Base-by-base conservation (phyloP, 495 filamentous ascomycete genomes). In the Tuber microsphaerosporum region DNA sequence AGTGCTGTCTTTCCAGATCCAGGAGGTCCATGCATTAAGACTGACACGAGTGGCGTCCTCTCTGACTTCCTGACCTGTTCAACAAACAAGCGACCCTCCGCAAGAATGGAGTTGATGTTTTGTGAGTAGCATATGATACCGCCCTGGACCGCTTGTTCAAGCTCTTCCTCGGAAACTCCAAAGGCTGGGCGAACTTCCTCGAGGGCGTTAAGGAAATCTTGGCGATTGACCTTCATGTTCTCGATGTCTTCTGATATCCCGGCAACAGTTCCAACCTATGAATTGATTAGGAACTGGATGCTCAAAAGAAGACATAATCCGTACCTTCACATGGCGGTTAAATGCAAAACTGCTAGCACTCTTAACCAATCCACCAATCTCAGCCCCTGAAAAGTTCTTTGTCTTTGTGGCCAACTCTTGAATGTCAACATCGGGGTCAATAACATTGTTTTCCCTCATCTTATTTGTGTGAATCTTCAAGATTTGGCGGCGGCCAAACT, bases 321-420 rank as follows among this genome's bases (percentile, higher is more conserved):
- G 56, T 17, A 65, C 56, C 81, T 96, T 94, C 80, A 94, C 92
- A 82, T 97, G 92, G 22, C 94, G 88, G 71, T 91, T 91, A 83
- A 98, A 93, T 19, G 96, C 96, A 83, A 95, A 97, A 0, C 93
- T 97, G 2, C 93, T 92, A 2, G 95, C 96, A 1, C 92, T 91
- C 84, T 94, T 94, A 74, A 97, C 92, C 10, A 99, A 86, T 85
- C 96, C 95, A 69, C 88, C 89, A 74, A 99, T 92, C 82, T 99
- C 95, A 51, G 95, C 95, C 82, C 95, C 96, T 0, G 94, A 97
- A 82, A 96, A 99, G 84, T 99, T 99, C 87, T 97, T 98, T 34
- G 95, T 98, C 78, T 92, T 74, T 19, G 86, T 86, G 7, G 94
- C 95, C 20, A 99, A 88, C 84, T 97, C 93, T 0, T 85, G 84